A percentile compares a stretch with the other conserved stretches of the same genome.
phyloP scores from a whole-genome alignment of 2,329 filamentous ascomycete genomes.

The Rhytidhysteron rufulum region DNA sequence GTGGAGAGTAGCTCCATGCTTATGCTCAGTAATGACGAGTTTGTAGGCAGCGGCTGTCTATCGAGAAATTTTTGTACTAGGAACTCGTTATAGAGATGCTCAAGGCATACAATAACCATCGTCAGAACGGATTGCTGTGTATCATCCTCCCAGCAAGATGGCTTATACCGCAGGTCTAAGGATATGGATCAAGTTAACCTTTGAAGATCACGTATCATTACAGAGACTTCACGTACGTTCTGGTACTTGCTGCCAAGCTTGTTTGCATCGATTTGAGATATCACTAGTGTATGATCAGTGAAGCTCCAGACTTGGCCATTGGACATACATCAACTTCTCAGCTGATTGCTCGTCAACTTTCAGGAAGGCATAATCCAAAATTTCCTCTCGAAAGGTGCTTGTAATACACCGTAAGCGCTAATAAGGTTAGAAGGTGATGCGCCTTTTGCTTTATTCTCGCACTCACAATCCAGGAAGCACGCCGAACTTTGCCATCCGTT shows the following conservation, averaged over 20 bases:
- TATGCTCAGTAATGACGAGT: conserved; percentile 21
- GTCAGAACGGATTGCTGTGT: conserved; percentile 26
- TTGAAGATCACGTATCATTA: no score
- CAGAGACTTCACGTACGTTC: no score
- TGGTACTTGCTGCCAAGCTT: conserved; percentile 26
- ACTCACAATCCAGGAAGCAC: conserved; percentile 25
- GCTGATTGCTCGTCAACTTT: conserved; percentile 19
- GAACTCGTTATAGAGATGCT: conserved; percentile 33
- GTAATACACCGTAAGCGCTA: conserved; percentile 22
- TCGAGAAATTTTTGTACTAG: conserved; percentile 32
- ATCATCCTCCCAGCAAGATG: conserved; percentile 24
- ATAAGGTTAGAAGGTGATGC: neutral
- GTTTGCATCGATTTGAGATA: conserved; percentile 24
- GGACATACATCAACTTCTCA: conserved; percentile 16
- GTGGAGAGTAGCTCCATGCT: conserved; percentile 24
- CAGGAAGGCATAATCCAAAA: conserved; percentile 24
- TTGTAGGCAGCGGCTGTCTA: conserved; percentile 17
- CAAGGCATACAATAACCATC: conserved; percentile 29
- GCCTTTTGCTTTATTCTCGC: conserved; percentile 1
- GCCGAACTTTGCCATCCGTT: conserved; percentile 17
- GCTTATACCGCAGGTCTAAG: conserved; percentile 29
- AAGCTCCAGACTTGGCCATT: neutral
- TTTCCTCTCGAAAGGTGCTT: conserved; percentile 25
- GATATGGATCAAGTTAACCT: conserved; percentile 17
- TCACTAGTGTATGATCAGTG: conserved; percentile 10